Evolutionary conservation across 139 green algal genomes (phyloP), one percentile per base, ranked within the genome.

Genomic region (Monoraphidium neglectum): DNA sequence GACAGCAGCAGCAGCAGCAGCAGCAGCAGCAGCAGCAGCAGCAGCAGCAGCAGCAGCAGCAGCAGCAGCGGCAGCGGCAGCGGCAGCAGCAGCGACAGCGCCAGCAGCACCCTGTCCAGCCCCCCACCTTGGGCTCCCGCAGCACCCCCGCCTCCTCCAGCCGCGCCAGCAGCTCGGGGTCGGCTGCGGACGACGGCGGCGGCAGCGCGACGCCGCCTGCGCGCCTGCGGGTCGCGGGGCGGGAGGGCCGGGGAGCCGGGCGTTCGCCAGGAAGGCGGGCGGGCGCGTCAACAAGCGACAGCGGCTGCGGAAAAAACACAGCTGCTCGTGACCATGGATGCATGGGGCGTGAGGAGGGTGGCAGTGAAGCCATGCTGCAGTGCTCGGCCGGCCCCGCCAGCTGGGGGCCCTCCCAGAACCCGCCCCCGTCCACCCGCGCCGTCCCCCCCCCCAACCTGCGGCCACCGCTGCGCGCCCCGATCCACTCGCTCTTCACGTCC

Each of bases 71-170:
- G 6, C 57, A 30, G 6, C 10, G n/a, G 26, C 26, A 32, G 10
- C 16, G 57, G 57, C 57, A 30, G 26, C 16, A 60, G 57, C 57
- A 65, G 28, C n/a, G 10, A 16, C 6, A 10, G 6, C 10, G 16
- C 10, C 6, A 65, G 10, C 28, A 13, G n/a, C 57, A 8, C 57
- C 8, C 10, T 65, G 6, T 13, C 57, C 57, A 15, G n/a, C 57
- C 12, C 13, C 57, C 13, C 57, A 37, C 57, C 40, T 81, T 85
- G 32, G 80, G 74, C 63, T 81, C 69, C 6, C 6, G 24, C 4
- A 79, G 18, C 10, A 85, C 2, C 18, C 69, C 32, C 73, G 43
- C 24, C 40, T 47, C 30, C 64, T 37, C 47, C 77, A 63, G 21
- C 53, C 12, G 18, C 51, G 32, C 59, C 62, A 32, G 49, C 30